phyloP scores from a whole-genome alignment of 192 early-diverging fungal species.

The Borealophlyctis nickersoniae region DNA sequence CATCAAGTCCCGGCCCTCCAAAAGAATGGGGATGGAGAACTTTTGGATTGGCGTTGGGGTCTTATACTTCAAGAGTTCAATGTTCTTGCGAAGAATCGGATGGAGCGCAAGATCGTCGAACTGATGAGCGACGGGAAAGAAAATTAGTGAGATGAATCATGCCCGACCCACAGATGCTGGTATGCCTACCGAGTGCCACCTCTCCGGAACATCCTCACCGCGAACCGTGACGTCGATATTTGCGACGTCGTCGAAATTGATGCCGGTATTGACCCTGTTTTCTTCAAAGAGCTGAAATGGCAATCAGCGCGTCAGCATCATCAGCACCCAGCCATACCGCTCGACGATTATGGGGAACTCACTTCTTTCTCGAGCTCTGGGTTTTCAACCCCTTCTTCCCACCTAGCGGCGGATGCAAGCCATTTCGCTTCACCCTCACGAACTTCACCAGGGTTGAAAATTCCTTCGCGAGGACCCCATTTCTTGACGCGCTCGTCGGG shows the following conservation, averaged over 20 bases:
- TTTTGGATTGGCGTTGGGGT: slow-evolving; percentile 85
- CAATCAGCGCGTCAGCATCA: not conserved
- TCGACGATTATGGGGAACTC: not conserved
- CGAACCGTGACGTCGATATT: slow-evolving; percentile 79
- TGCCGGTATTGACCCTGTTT: slow-evolving; percentile 59
- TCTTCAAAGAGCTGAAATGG: slow-evolving; percentile 10
- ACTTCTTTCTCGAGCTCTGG: slow-evolving; percentile 16
- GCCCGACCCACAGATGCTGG: not conserved
- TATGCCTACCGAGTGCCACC: slow-evolving; percentile 15
- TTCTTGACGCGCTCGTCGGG: too few relatives aligned
- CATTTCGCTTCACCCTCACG: too few relatives aligned
- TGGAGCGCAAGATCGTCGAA: slow-evolving; percentile 53
- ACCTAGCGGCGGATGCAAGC: not conserved
- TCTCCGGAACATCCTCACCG: slow-evolving; percentile 32
- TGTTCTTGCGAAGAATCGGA: slow-evolving; percentile 75
- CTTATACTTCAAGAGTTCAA: slow-evolving; percentile 72
- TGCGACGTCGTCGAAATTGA: slow-evolving; percentile 92
- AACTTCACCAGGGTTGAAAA: too few relatives aligned
- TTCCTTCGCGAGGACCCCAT: too few relatives aligned
- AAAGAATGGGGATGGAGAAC: slow-evolving; percentile 36
- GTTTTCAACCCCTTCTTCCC: slow-evolving; percentile 29
- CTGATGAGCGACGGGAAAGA: slow-evolving; percentile 11
- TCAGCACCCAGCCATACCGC: not conserved
- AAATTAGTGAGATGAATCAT: not conserved
- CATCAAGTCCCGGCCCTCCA: slow-evolving; percentile 67